A percentile compares a stretch with the other conserved stretches of the same genome.
Conservation (phyloP, 2,329 filamentous ascomycete genomes). For the Fusarium anguioides region DNA sequence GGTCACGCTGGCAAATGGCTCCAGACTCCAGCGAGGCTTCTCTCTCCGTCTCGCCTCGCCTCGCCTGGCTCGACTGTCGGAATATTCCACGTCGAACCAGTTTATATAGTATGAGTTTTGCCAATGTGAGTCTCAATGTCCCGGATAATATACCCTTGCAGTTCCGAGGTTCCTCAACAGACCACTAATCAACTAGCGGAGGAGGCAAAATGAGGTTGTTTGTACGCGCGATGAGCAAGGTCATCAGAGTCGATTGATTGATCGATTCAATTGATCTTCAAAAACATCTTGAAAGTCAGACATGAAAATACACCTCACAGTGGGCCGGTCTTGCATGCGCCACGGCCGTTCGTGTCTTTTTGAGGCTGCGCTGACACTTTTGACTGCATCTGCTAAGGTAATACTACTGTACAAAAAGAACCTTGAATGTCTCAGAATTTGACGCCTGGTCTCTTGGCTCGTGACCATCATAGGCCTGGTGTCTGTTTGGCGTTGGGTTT, state of each 20-base stretch:
- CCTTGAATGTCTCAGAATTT: conserved; percentile 25
- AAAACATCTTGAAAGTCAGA: conserved; percentile 11
- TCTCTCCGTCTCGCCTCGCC: conserved; percentile 27
- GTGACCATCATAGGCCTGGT: conserved; percentile 21
- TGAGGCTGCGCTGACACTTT: conserved; percentile 29
- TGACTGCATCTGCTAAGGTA: neutral
- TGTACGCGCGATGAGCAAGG: conserved; percentile 6
- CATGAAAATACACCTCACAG: conserved; percentile 14
- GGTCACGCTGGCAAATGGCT: conserved; percentile 36
- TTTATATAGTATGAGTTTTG: conserved; percentile 2
- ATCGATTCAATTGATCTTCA: neutral
- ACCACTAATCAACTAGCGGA: conserved; percentile 29
- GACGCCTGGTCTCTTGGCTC: conserved; percentile 24
- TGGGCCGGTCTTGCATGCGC: conserved; percentile 24
- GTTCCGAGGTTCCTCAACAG: conserved; percentile 33
- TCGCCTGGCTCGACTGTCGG: conserved; percentile 7
- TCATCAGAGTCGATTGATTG: conserved; percentile 6
- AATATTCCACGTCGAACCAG: conserved; percentile 21
- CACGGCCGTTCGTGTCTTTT: conserved; percentile 27
- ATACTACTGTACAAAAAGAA: neutral
- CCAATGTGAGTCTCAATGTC: conserved; percentile 11
- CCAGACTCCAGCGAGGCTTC: conserved; percentile 29
- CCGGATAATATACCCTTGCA: conserved; percentile 22
- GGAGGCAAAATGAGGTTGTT: conserved; percentile 10
- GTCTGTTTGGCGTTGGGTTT: neutral